phyloP scores from a whole-genome alignment of 768 basidiomycete genomes.

The Boletus vinaceobasis region DNA sequence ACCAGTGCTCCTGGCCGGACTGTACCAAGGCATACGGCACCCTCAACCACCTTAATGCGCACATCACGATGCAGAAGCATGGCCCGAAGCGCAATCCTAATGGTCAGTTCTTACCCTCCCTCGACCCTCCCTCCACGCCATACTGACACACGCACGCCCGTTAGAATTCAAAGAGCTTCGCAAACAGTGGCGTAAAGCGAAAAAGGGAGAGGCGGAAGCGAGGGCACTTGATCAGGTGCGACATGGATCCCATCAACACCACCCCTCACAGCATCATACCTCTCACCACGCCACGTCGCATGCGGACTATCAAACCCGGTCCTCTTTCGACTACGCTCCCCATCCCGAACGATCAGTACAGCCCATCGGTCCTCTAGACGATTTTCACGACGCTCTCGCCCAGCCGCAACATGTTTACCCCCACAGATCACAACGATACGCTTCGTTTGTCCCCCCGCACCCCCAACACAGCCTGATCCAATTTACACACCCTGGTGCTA shows the following conservation, averaged over 20 bases:
- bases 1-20: constrained; percentile 78
- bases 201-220: constrained; percentile 63
- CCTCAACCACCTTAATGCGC: constrained; percentile 95
- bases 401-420: constrained; percentile 20
- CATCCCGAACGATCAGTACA: constrained; percentile 23
- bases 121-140: background rate
- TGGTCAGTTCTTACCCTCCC: constrained; percentile 43
- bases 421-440: constrained; percentile 28
- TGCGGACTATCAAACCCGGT: constrained; percentile 17
- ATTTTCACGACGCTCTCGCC: constrained; percentile 18
- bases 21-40: constrained; percentile 89
- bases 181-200: constrained; percentile 92
- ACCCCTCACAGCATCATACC: constrained; percentile 18
- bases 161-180: constrained; percentile 97
- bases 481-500: constrained; percentile 22
- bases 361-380: constrained; percentile 9
- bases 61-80: constrained; percentile 98
- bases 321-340: constrained; percentile 24
- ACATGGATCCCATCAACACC: constrained; percentile 17
- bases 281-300: constrained; percentile 27
- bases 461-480: constrained; percentile 12
- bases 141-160: constrained; percentile 7
- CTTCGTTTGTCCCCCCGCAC: constrained; percentile 17
- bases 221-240: constrained; percentile 15
- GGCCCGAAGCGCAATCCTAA: constrained; percentile 85